These are phyloP conservation scores for Camellia sinensis DNA, from an alignment of 148 eudicot species.

Conservation along the genomic window DNA sequence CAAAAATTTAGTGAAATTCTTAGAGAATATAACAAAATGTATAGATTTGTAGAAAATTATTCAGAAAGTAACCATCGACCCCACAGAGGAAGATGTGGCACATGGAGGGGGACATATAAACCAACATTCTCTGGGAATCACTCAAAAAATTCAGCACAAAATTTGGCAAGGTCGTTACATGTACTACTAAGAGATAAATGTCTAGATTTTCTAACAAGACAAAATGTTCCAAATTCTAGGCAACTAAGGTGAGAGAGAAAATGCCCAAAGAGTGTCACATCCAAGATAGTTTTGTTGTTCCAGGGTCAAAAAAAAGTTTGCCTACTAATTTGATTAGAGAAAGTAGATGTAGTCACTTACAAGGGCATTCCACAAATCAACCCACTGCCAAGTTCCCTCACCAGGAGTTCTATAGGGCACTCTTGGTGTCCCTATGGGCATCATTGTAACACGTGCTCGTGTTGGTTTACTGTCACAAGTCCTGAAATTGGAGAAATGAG, in stretches of 20 bases:
- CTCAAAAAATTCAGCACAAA: not conserved
- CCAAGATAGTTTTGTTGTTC: not conserved
- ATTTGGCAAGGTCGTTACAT: not conserved
- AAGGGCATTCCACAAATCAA: conserved; percentile 83
- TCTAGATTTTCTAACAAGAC: not conserved
- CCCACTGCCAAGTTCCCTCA: conserved; percentile 79
- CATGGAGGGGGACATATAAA: not conserved
- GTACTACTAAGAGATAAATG: not conserved
- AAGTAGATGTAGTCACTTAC: conserved; percentile 41
- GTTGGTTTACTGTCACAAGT: conserved; percentile 43
- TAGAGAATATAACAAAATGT: not conserved
- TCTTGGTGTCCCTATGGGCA: conserved; percentile 80
- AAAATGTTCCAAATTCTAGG: not conserved
- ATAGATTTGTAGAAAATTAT: not conserved
- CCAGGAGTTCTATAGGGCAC: conserved; percentile 68
- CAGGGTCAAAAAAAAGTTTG: not conserved
- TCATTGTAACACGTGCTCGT: conserved; percentile 64
- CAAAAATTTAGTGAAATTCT: conserved; percentile 4
- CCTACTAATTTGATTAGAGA: conserved; percentile 2
- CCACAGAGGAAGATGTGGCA: not conserved
- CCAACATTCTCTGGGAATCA: too few relatives aligned
- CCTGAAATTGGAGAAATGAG: conserved; percentile 36
- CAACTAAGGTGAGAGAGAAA: not conserved
- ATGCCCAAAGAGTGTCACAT: too few relatives aligned
- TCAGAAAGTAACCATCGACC: too few relatives aligned